These are phyloP conservation scores for Exophiala calicioides DNA, from an alignment of 2,329 filamentous ascomycete species.

Conservation along the genomic window DNA sequence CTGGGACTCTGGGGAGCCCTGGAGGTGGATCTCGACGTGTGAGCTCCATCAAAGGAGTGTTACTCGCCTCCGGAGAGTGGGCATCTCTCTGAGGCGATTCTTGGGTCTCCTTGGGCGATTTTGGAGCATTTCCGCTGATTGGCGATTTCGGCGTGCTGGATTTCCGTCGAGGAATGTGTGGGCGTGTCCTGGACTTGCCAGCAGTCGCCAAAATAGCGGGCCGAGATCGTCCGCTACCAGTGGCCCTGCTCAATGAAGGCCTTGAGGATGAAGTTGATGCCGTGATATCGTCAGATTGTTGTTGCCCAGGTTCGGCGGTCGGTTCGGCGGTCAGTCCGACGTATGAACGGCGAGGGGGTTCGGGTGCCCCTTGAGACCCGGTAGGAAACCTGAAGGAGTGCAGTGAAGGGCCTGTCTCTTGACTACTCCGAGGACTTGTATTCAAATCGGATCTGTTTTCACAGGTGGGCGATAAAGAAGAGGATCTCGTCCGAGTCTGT, in stretches of 20 bases:
- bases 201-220: constrained; percentile 10
- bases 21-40: constrained; percentile 11
- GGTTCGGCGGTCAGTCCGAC: no score
- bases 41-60: neutral
- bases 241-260: constrained; percentile 20
- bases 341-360: no score
- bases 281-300: constrained; percentile 5
- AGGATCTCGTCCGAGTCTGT: constrained; percentile 10
- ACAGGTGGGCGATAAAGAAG: constrained; percentile 13
- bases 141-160: constrained; percentile 21
- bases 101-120: constrained; percentile 4
- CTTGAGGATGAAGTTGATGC: constrained; percentile 19
- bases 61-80: neutral
- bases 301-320: constrained; percentile 7
- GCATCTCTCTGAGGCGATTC: neutral
- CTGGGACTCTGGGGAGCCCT: constrained; percentile 11
- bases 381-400: constrained; percentile 12
- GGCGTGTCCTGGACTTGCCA: constrained; percentile 23
- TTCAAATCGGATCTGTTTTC: constrained; percentile 1
- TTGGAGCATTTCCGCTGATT: constrained; percentile 7
- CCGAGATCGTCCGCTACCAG: constrained; percentile 21
- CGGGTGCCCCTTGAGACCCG: neutral
- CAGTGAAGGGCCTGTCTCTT: constrained; percentile 30
- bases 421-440: constrained; percentile 30
- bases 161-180: constrained; percentile 21